Percentiles rank a stretch among this genome's conserved stretches.
Conservation (phyloP, 2,329 filamentous ascomycete genomes). For the Cladophialophora carrionii region DNA sequence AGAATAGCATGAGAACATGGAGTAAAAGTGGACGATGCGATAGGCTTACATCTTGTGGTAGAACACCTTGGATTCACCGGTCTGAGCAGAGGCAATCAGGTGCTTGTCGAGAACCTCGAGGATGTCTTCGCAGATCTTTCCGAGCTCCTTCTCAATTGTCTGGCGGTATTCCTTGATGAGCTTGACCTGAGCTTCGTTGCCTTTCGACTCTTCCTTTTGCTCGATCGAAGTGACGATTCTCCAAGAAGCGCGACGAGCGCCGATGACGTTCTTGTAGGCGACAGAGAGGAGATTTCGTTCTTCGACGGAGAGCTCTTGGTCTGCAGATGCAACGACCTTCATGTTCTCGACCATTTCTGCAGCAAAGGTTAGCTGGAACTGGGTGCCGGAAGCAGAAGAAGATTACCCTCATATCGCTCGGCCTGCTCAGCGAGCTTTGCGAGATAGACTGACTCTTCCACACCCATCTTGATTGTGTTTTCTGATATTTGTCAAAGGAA, state of each 20-base stretch:
- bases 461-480: constrained; percentile 74
- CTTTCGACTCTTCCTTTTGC: constrained; percentile 99
- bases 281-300: constrained; percentile 98
- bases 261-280: constrained; percentile 99
- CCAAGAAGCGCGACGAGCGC: constrained; percentile 97
- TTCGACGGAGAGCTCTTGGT: constrained; percentile 82
- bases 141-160: constrained; percentile 97
- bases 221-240: constrained; percentile 99
- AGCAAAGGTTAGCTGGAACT: constrained; percentile 34
- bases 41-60: constrained; percentile 96
- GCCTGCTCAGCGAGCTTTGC: constrained; percentile 99
- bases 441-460: constrained; percentile 99
- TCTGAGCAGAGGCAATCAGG: constrained; percentile 92
- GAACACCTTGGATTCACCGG: constrained; percentile 99
- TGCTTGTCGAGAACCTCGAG: constrained; percentile 91
- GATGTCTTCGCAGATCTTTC: constrained; percentile 97
- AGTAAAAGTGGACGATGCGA: neutral
- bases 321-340: constrained; percentile 93
- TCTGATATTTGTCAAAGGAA: constrained; percentile 22
- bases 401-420: constrained; percentile 97
- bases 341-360: constrained; percentile 99
- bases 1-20: constrained; percentile 33
- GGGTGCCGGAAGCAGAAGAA: constrained; percentile 7
- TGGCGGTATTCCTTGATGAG: constrained; percentile 96
- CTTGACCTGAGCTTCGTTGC: constrained; percentile 88